Base-by-base conservation (phyloP, 1,284 basidiomycete species). In the Mycena citricolor region DNA sequence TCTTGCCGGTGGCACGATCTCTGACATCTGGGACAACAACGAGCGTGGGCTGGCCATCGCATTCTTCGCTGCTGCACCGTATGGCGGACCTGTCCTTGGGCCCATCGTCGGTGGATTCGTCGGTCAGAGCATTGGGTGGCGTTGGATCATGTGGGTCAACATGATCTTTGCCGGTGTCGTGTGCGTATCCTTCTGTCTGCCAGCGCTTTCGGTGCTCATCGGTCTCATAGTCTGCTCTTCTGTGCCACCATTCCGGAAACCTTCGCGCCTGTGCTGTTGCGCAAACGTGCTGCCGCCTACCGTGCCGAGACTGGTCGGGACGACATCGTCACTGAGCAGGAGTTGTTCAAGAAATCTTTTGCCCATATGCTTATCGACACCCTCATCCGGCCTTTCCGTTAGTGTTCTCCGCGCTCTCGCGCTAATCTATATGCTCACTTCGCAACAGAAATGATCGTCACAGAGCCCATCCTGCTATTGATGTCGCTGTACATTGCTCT, bases 121-220 rank as follows among this genome's bases (percentile, higher is more conserved):
- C 32, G 60, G 57, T 14, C 57, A 60, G 31, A 55, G 52, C 21
- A 43, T 60, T 20, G 61, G 61, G 5, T 79, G 71, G 70, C 57
- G 76, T 22, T 74, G 71, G 68, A 68, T 77, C 12, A 70, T 76
- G 53, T 76, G 74, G 70, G 58, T 75, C 30, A 65, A 72, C 47
- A 64, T 68, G 49, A 65, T 63, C 33, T 65, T 68, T 47, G 57
- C 63, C 16, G 68, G 59, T 25, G 60, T 66, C 31, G 62, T 68
- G 55, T 65, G 33, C 19, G 50, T 36, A 17, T 26, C 2, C 0
- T 20, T 16, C 26, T 33, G 21, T 17, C 8, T 7, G 4, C 0
- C 25, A 13, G 17, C 20, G 8, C 5, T 21, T 14, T 14, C 20
- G n/a, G n/a, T n/a, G 24, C 37, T 48, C 19, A 44, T 19, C n/a